phyloP scores from a whole-genome alignment of 1,284 basidiomycete species.

The Malassezia sp. region DNA sequence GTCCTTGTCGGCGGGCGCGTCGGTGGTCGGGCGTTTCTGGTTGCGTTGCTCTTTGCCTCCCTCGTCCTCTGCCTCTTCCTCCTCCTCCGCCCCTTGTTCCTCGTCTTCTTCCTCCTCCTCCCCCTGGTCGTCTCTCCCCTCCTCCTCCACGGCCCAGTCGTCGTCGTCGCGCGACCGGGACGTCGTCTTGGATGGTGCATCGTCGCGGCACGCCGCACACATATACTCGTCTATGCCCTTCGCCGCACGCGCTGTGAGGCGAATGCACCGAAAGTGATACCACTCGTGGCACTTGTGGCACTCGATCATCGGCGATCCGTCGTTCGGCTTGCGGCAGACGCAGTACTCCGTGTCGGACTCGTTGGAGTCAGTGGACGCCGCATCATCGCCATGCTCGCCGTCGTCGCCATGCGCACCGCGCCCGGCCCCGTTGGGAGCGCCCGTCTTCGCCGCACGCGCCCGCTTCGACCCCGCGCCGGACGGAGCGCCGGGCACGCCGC shows the following conservation, averaged over 20 bases:
- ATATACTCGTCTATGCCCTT: conserved; percentile 33
- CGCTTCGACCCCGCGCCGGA: too few relatives aligned
- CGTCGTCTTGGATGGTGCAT: background rate
- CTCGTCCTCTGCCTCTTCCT: background rate
- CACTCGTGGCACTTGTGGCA: conserved; percentile 39
- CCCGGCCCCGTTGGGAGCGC: background rate
- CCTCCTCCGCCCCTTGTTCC: background rate
- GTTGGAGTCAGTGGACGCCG: conserved; percentile 17
- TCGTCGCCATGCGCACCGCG: background rate
- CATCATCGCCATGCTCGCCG: conserved; percentile 12
- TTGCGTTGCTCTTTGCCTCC: background rate
- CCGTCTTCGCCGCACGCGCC: too few relatives aligned
- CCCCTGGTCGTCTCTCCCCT: background rate
- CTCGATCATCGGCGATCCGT: conserved; percentile 42
- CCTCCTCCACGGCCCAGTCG: background rate
- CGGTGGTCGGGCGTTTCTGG: conserved; percentile 1
- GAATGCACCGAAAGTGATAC: conserved; percentile 41
- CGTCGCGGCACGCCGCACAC: conserved; percentile 22
- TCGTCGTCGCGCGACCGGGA: background rate
- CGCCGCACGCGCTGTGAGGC: conserved; percentile 31
- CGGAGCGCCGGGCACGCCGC: too few relatives aligned
- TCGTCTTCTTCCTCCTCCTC: background rate
- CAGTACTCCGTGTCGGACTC: conserved; percentile 34
- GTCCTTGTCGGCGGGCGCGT: background rate
- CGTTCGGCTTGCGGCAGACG: conserved; percentile 34